These are phyloP conservation scores for Brasilioporus rufonigricans DNA, from an alignment of 768 basidiomycete genomes.

Conservation along the genomic window DNA sequence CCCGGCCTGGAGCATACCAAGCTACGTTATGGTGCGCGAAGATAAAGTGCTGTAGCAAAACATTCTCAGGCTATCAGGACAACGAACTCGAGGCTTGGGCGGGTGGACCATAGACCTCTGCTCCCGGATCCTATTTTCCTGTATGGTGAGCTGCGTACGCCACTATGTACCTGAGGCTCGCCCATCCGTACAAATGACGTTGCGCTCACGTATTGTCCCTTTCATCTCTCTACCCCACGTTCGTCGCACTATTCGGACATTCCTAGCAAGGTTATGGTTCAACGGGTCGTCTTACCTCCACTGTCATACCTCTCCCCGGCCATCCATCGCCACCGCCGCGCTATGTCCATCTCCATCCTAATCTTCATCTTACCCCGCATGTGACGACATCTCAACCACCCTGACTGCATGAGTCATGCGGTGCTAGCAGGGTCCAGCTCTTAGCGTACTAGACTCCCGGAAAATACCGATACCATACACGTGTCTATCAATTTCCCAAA, in stretches of 20 bases:
- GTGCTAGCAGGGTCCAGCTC: not conserved
- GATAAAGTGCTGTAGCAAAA: too few species aligned
- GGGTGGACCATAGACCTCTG: too few species aligned
- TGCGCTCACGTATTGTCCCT: not conserved
- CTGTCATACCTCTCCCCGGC: too few species aligned
- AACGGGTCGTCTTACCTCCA: slow-evolving; percentile 6
- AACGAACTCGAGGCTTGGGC: too few species aligned
- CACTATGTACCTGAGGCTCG: too few species aligned
- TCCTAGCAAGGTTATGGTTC: not conserved
- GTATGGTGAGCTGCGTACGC: too few species aligned
- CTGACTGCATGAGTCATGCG: not conserved
- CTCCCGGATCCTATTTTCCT: too few species aligned
- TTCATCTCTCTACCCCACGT: not conserved
- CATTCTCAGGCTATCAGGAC: too few species aligned
- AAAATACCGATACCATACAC: not conserved
- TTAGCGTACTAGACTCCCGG: not conserved
- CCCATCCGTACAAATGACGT: too few species aligned
- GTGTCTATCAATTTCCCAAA: too few species aligned
- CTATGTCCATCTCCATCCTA: not conserved
- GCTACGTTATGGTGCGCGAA: too few species aligned
- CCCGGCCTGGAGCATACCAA: too few species aligned
- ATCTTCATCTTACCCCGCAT: not conserved
- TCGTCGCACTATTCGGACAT: not conserved
- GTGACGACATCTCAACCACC: not conserved
- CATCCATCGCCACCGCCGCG: not conserved